phyloP scores from a whole-genome alignment of 805 yeast genomes.

The Kodamaea neixiangensis region DNA sequence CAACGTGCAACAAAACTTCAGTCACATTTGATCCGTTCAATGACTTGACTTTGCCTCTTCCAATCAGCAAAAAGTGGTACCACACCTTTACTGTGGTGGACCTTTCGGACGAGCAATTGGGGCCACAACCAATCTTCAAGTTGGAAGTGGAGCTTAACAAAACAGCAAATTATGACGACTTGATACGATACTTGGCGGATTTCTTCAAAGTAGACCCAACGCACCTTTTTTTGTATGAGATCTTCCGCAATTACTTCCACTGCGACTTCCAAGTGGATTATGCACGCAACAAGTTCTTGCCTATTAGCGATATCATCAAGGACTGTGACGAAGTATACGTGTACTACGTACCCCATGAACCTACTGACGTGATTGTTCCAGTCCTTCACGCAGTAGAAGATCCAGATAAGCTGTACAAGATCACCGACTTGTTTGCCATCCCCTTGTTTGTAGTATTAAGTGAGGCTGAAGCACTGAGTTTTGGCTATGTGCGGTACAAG shows the following conservation, averaged over 20 bases:
- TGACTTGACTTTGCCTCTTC: conserved; percentile 87
- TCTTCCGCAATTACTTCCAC: conserved; percentile 69
- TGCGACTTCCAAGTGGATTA: conserved; percentile 64
- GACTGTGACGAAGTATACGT: conserved; percentile 65
- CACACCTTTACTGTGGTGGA: conserved; percentile 65
- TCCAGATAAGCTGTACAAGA: conserved; percentile 34
- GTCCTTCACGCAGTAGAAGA: conserved; percentile 50
- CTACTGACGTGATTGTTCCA: conserved; percentile 50
- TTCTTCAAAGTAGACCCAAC: conserved; percentile 36
- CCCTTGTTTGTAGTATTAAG: conserved; percentile 72
- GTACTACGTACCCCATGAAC: conserved; percentile 55
- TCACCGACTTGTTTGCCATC: conserved; percentile 60
- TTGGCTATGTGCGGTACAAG: conserved; percentile 58
- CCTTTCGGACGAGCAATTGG: conserved; percentile 40
- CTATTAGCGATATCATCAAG: conserved; percentile 66
- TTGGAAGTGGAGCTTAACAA: conserved; percentile 75
- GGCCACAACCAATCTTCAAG: conserved; percentile 21
- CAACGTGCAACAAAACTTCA: conserved; percentile 75
- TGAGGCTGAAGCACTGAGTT: conserved; percentile 52
- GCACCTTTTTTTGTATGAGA: conserved; percentile 35
- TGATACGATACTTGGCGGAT: conserved; percentile 60
- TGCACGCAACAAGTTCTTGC: conserved; percentile 54
- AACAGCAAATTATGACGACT: conserved; percentile 61
- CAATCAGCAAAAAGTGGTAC: conserved; percentile 72
- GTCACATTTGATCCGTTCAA: conserved; percentile 93